phyloP scores from a whole-genome alignment of 257 asterid genomes.

The Ehretia macrophylla region DNA sequence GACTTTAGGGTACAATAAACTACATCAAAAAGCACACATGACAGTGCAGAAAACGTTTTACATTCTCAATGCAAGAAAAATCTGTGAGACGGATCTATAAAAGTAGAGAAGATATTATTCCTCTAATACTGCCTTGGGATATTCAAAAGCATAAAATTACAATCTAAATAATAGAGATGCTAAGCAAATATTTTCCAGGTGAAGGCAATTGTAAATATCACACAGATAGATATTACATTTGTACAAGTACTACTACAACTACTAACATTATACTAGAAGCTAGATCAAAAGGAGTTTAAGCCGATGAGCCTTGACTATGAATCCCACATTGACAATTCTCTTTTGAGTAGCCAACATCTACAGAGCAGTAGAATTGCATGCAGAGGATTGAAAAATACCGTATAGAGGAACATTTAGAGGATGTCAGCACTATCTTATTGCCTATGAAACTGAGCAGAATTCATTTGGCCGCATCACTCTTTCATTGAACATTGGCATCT shows the following conservation, averaged over 20 bases:
- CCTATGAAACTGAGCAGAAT: constrained; percentile 7
- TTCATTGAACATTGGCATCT: constrained; percentile 63
- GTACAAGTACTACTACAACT: constrained; percentile 6
- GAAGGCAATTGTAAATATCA: background rate
- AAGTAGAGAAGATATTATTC: background rate
- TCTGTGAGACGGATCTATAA: background rate
- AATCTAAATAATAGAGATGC: background rate
- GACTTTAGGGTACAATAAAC: too few relatives aligned
- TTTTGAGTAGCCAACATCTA: constrained; percentile 26
- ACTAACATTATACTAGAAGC: constrained; percentile 4
- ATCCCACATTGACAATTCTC: constrained; percentile 23
- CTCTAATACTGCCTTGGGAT: too few relatives aligned
- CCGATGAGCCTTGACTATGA: constrained; percentile 14
- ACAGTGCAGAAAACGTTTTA: background rate
- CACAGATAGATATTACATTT: background rate
- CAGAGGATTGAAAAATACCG: constrained; percentile 6
- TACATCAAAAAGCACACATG: too few relatives aligned
- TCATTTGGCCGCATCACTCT: constrained; percentile 31
- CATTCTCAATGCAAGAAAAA: background rate
- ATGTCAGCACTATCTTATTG: constrained; percentile 12
- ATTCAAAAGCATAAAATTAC: background rate
- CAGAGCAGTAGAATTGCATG: constrained; percentile 18
- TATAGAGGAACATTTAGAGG: constrained; percentile 5
- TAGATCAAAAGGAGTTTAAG: constrained; percentile 3
- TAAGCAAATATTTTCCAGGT: background rate